phyloP scores from a whole-genome alignment of 2,329 filamentous ascomycete species.

The Hymenoscyphus linearis region DNA sequence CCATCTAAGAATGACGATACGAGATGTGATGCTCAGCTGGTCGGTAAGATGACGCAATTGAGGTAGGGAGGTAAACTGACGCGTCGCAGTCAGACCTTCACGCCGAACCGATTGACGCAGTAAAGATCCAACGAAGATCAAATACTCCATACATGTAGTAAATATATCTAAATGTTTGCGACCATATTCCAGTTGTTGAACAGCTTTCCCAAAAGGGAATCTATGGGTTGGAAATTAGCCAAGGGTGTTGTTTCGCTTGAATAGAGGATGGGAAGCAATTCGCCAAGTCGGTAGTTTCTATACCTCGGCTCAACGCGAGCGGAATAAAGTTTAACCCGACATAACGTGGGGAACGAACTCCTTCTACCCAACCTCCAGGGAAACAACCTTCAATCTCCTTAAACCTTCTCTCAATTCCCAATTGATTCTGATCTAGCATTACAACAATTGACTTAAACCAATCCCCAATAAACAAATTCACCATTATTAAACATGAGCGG shows the following conservation, averaged over 20 bases:
- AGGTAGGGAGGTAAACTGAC: neutral
- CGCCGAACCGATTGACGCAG: neutral
- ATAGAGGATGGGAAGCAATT: neutral
- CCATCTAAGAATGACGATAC: neutral
- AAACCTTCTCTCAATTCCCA: neutral
- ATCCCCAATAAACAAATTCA: neutral
- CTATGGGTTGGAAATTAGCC: neutral
- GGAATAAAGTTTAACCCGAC: neutral
- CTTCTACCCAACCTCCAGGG: neutral
- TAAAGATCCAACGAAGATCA: neutral
- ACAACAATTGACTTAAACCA: neutral
- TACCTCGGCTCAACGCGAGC: neutral
- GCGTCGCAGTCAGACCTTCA: neutral
- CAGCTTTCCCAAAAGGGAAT: neutral
- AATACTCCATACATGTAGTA: no score
- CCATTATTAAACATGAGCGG: constrained; percentile 22
- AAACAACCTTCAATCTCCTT: neutral
- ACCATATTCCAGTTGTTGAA: neutral
- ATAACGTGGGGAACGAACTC: neutral
- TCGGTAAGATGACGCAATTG: neutral
- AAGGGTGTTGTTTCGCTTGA: neutral
- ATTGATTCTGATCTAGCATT: neutral
- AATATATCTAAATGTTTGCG: neutral
- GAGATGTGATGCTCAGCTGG: neutral
- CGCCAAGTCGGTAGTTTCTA: neutral